Conservation (phyloP, 805 yeast genomes). For the Kodamaea neixiangensis region DNA sequence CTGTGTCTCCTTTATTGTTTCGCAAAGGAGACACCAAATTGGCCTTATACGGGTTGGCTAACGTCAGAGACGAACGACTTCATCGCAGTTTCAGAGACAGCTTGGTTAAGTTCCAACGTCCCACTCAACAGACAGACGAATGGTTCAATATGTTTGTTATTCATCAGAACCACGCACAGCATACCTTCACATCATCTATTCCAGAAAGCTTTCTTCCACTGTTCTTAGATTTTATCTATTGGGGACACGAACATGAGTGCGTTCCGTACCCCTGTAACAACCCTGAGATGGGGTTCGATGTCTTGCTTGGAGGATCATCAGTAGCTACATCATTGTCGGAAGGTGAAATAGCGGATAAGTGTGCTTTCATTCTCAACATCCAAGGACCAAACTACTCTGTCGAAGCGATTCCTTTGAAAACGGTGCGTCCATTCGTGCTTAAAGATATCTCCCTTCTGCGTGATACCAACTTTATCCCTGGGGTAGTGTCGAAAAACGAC, state of each 20-base stretch:
- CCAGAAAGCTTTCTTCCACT: constrained; percentile 85
- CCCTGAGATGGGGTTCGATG: constrained; percentile 64
- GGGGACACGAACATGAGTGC: constrained; percentile 99
- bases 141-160: constrained; percentile 88
- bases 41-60: constrained; percentile 87
- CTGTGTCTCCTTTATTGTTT: constrained; percentile 72
- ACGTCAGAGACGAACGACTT: constrained; percentile 85
- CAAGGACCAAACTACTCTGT: constrained; percentile 56
- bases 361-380: constrained; percentile 70
- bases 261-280: constrained; percentile 66
- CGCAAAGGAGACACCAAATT: constrained; percentile 81
- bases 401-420: constrained; percentile 62
- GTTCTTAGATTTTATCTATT: constrained; percentile 78
- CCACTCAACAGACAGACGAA: constrained; percentile 53
- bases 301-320: constrained; percentile 91
- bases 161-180: constrained; percentile 88
- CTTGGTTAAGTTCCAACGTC: constrained; percentile 74
- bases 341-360: constrained; percentile 77
- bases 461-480: constrained; percentile 57
- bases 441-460: constrained; percentile 54
- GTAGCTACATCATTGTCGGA: constrained; percentile 88
- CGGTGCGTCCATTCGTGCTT: constrained; percentile 84
- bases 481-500: constrained; percentile 57
- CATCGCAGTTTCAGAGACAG: constrained; percentile 81
- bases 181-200: constrained; percentile 75